Conservation (phyloP, 2,329 filamentous ascomycete genomes). For the Penicillium occitanis region DNA sequence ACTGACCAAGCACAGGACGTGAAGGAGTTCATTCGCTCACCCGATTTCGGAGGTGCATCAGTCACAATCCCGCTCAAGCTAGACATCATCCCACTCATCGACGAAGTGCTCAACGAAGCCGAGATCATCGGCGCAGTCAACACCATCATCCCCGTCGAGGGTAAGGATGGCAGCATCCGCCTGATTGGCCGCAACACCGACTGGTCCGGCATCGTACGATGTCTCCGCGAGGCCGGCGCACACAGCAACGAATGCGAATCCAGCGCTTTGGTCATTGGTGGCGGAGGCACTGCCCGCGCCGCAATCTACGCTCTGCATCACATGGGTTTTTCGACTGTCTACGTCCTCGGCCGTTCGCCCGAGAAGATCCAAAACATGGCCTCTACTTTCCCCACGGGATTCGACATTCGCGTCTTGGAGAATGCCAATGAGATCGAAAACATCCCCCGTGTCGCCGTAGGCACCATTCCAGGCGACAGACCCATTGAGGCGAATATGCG, state of each 20-base stretch:
- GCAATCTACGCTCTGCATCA: conserved; percentile 84
- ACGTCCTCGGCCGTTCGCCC: conserved; percentile 75
- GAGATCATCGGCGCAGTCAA: conserved; percentile 88
- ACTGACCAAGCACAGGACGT: conserved; percentile 66
- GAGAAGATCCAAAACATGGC: conserved; percentile 67
- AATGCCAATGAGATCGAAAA: conserved; percentile 53
- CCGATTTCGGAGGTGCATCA: conserved; percentile 86
- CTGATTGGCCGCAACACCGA: conserved; percentile 92
- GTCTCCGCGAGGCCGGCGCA: conserved; percentile 69
- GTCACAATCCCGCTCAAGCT: conserved; percentile 95
- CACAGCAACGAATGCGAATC: conserved; percentile 40
- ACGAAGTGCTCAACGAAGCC: conserved; percentile 76
- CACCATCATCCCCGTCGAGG: conserved; percentile 71
- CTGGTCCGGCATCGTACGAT: conserved; percentile 86
- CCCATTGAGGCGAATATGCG: conserved; percentile 73
- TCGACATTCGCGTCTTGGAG: conserved; percentile 67
- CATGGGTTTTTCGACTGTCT: conserved; percentile 82
- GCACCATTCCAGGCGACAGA: conserved; percentile 85
- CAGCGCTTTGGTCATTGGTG: conserved; percentile 79
- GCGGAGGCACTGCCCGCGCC: conserved; percentile 86
- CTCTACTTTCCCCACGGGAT: conserved; percentile 69
- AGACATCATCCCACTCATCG: conserved; percentile 77
- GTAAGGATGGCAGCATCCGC: conserved; percentile 46
- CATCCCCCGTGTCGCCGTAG: conserved; percentile 71
- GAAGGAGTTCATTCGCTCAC: conserved; percentile 62